Base-by-base conservation (phyloP, 73 alveolate species). In the Stentor coeruleus region DNA sequence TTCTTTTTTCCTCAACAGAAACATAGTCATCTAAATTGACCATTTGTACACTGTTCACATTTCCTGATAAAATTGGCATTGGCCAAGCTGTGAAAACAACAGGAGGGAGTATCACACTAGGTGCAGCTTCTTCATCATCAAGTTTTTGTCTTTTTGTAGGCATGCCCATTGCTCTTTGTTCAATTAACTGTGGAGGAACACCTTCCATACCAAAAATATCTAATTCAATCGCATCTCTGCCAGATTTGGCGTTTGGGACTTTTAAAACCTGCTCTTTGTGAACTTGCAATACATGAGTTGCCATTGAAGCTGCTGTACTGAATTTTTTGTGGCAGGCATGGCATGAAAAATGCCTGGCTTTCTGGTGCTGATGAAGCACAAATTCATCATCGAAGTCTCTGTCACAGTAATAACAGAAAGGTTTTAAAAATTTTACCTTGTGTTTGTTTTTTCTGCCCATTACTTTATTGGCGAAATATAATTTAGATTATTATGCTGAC, bases 141-240 rank as follows among this genome's bases (percentile, higher is more conserved):
- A 86, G 84, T 41, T 58, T 89, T 87, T 79, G 87, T 59, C 89
- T 86, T 83, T 84, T 93, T 80, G 88, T 89, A 59, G 72, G 90
- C 58, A 82, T 84, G 82, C 85, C 96, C 74, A 90, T 90, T 36
- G 92, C 84, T 91, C 96, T 94, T 77, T 96, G 94, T 88, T 94
- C 97, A 73, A 96, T 92, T 59, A 96, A 91, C 37, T 86, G 96
- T 30, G 95, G 96, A 37, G 99, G 99, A 4, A 98, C 99, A 35
- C 99, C 99, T 84, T 97, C 98, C 99, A 98, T 98, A 26, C 99
- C 99, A 91, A 95, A 97, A 39, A 98, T 94, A 77, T 93, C 95
- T n/a, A 94, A 90, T 84, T 98, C 99, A n/a, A 97, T 89, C 41
- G 96, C 86, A 59, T 96, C 98, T 86, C 99, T 92, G 60, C 99